Evolutionary conservation across 768 basidiomycete species (phyloP).

Genomic region (Paxillus ammoniavirescens): DNA sequence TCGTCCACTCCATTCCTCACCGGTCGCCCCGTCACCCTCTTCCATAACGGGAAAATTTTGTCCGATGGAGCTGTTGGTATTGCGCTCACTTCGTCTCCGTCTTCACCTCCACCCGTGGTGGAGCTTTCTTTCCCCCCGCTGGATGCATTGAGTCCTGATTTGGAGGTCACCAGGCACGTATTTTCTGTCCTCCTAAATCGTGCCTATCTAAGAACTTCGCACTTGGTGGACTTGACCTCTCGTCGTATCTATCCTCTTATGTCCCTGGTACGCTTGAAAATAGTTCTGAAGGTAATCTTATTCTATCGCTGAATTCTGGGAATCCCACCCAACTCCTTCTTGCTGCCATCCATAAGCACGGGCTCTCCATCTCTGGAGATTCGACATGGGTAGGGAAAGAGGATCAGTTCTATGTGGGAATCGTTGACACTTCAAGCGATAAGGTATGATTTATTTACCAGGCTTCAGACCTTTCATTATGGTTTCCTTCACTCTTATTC

Average conservation of each 20-base stretch:
- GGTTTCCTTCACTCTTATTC: not conserved
- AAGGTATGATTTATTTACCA: constrained; percentile 1
- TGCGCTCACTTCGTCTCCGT: constrained; percentile 35
- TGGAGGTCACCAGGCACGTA: constrained; percentile 56
- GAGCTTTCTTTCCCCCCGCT: constrained; percentile 40
- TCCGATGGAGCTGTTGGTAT: constrained; percentile 72
- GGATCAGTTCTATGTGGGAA: constrained; percentile 58
- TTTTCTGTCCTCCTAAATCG: not conserved
- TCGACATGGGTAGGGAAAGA: constrained; percentile 42
- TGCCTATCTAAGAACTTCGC: not conserved
- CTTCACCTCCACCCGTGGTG: constrained; percentile 8
- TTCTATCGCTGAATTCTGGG: constrained; percentile 51
- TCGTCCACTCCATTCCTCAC: constrained; percentile 80
- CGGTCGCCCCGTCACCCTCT: constrained; percentile 69
- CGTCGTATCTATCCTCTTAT: not conserved
- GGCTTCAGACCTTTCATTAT: not conserved
- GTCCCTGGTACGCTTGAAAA: not conserved
- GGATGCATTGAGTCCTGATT: constrained; percentile 38
- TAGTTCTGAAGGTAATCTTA: constrained; percentile 73
- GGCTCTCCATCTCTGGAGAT: constrained; percentile 22
- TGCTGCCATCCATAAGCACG: constrained; percentile 43
- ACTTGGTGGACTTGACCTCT: not conserved
- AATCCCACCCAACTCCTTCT: constrained; percentile 67
- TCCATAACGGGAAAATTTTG: constrained; percentile 52
- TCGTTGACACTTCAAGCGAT: constrained; percentile 20